Base-by-base conservation (phyloP, 2,329 filamentous ascomycete species). In the Xylogone sp. region DNA sequence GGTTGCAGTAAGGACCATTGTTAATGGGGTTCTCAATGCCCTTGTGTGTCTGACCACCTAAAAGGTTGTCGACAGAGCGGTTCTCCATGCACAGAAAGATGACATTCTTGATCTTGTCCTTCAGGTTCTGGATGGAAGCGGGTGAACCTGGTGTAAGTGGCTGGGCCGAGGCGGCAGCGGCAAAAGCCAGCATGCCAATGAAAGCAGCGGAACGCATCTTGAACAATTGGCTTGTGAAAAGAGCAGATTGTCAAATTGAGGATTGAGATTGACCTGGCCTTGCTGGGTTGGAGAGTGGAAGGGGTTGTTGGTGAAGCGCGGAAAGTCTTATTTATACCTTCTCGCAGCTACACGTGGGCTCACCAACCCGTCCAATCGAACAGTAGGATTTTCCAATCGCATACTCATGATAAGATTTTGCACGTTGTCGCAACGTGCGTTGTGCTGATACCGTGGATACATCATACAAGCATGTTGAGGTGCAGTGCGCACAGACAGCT, bases 21-120 rank as follows among this genome's bases (percentile, higher is more conserved):
- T 72, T 68, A 57, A 70, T 65, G 9, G 70, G 68, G 56, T 74
- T 74, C 42, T 73, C 69, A 2, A 74, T 56, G 27, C 70, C 70
- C 16, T 59, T 53, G 12, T 65, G 55, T n/a, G 57, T 70, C 61
- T 72, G 68, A 8, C 71, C 72, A 51, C 72, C 72, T 4, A 74
- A 60, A 9, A 75, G 53, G 58, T 73, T 75, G 58, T 75, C 72
- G 20, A 74, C 59, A 0, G 72, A 74, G 48, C 71, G 71, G 58
- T 74, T 74, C 57, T 74, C 72, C 66, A 73, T 68, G 57, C 66
- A 69, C 16, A 66, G 63, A 10, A 68, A 56, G 44, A 69, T 66
- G 3, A 69, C 66, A 58, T 69, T 65, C 60, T 69, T 68, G 54
- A 69, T 68, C 49, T 68, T 65, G 45, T 54, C 58, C 55, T 68